Evolutionary conservation across 1,284 basidiomycete genomes (phyloP).

Genomic region (Ganoderma sinense): DNA sequence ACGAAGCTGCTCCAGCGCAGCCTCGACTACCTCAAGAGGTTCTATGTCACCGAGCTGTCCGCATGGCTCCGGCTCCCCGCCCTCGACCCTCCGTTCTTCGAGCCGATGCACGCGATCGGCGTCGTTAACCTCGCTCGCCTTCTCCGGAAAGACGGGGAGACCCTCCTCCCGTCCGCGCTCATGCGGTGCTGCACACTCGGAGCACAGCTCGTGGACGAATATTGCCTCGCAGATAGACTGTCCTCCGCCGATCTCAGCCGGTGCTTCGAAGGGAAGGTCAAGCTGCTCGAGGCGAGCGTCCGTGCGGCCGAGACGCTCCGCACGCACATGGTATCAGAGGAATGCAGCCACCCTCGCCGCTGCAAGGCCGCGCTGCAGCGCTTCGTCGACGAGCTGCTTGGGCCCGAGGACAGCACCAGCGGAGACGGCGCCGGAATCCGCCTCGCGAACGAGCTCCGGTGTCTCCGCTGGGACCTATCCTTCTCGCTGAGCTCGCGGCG

Average conservation of each 20-base stretch:
- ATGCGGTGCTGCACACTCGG: slow-evolving; percentile 23
- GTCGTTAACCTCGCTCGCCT: slow-evolving; percentile 27
- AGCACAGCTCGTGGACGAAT: slow-evolving; percentile 14
- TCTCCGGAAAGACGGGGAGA: not conserved
- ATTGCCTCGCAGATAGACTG: slow-evolving; percentile 16
- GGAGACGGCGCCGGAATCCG: not conserved
- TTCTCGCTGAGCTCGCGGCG: not conserved
- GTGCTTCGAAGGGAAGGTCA: slow-evolving; percentile 17
- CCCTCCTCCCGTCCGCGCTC: slow-evolving; percentile 17
- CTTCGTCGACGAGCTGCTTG: slow-evolving; percentile 23
- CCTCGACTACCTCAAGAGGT: slow-evolving; percentile 10
- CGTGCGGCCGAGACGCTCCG: not conserved
- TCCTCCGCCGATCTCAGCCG: slow-evolving; percentile 22
- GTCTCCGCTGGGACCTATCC: slow-evolving; percentile 7
- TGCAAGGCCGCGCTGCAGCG: slow-evolving; percentile 13
- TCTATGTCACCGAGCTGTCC: slow-evolving; percentile 6
- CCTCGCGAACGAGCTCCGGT: slow-evolving; percentile 10
- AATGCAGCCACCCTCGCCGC: not conserved
- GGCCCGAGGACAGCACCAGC: no score
- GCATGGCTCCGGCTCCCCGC: not conserved
- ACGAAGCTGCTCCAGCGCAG: not conserved
- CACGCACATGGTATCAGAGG: not conserved
- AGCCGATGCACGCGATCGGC: slow-evolving; percentile 20
- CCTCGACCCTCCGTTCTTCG: slow-evolving; percentile 13
- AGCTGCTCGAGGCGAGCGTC: slow-evolving; percentile 11